Percentiles rank a stretch among this genome's conserved stretches.
Conservation (phyloP, 176 grass and related monocot genomes). For the Carex parvula region DNA sequence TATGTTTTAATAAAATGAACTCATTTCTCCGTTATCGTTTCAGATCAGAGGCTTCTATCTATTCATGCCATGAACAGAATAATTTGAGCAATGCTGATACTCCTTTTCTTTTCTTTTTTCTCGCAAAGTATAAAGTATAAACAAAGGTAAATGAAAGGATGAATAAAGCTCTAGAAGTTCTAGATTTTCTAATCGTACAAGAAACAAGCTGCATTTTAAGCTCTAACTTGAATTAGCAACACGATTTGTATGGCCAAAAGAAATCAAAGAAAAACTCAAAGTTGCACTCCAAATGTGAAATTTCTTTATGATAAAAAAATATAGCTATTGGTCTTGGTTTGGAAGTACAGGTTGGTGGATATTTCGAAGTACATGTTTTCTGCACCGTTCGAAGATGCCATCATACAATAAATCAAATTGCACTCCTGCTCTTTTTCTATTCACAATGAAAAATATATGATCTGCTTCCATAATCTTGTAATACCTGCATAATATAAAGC, state of each 20-base stretch:
- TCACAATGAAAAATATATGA: constrained; percentile 96
- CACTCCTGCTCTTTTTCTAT: constrained; percentile 89
- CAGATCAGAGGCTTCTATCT: neutral
- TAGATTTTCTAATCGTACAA: neutral
- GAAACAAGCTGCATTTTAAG: neutral
- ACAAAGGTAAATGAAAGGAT: neutral
- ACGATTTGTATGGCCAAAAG: constrained; percentile 14
- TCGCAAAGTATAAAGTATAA: neutral
- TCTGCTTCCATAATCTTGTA: constrained; percentile 94
- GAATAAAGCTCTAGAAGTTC: neutral
- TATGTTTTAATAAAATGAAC: neutral
- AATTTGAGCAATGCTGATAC: neutral
- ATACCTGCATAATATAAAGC: constrained; percentile 45
- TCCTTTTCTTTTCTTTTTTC: neutral
- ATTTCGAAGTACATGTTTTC: constrained; percentile 67
- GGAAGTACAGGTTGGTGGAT: constrained; percentile 43
- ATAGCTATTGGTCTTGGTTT: constrained; percentile 56
- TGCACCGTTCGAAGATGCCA: constrained; percentile 88
- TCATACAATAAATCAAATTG: constrained; percentile 96
- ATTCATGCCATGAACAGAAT: neutral
- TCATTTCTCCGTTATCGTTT: neutral
- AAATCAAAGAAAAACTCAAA: neutral
- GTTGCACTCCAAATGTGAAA: neutral
- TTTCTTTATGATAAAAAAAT: neutral
- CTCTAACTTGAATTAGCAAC: constrained; percentile 12